Percentiles rank a stretch among this genome's conserved stretches.
Evolutionary conservation across 2,329 filamentous ascomycete species (phyloP).

Genomic region (Pseudocercospora vitis): DNA sequence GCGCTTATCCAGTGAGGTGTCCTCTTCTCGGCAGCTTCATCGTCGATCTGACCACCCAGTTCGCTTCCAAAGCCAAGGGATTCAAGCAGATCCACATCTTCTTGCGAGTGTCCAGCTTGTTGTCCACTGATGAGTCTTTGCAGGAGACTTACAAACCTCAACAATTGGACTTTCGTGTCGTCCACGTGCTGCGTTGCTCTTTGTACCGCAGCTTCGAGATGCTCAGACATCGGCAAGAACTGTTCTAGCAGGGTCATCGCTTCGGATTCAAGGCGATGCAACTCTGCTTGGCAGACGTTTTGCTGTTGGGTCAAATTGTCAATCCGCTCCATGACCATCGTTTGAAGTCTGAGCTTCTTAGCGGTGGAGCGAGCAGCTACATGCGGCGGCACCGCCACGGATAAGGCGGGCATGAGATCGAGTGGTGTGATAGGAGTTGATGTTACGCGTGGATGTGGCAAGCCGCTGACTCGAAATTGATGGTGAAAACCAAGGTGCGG

Average conservation of each 20-base stretch:
- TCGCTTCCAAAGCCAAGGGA: neutral
- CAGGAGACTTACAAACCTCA: neutral
- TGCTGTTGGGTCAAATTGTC: neutral
- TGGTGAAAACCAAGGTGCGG: neutral
- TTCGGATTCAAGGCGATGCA: neutral
- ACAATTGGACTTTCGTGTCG: neutral
- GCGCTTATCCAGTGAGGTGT: neutral
- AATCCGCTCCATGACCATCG: neutral
- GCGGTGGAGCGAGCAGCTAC: neutral
- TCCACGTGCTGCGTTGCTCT: neutral
- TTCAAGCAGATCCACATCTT: neutral
- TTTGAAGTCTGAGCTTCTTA: neutral
- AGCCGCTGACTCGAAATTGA: neutral
- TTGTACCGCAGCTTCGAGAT: neutral
- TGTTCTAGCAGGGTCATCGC: conserved; percentile 1
- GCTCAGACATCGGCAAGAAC: conserved; percentile 4
- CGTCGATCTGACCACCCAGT: neutral
- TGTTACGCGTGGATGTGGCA: too few species aligned
- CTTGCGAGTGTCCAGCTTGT: neutral
- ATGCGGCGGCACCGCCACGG: neutral
- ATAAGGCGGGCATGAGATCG: conserved; percentile 8
- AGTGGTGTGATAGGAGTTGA: neutral
- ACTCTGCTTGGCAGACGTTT: neutral
- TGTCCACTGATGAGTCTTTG: neutral
- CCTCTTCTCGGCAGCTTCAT: neutral